Percentiles rank a stretch among this genome's conserved stretches.
phyloP scores from a whole-genome alignment of 2,329 filamentous ascomycete genomes.

The Penicillium sp. region DNA sequence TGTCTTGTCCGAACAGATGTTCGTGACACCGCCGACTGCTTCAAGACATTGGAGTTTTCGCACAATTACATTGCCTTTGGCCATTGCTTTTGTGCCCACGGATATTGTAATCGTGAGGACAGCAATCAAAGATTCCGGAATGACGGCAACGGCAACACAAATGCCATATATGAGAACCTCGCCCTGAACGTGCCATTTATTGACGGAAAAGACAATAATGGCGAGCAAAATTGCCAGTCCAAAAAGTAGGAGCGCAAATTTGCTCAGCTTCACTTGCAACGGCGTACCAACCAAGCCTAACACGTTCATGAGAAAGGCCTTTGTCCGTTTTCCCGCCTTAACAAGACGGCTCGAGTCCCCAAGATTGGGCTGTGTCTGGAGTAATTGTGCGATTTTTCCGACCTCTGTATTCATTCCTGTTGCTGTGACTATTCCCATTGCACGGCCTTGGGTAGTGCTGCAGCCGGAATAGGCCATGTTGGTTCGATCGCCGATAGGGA shows the following conservation, averaged over 20 bases:
- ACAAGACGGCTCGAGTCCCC: constrained; percentile 13
- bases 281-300: constrained; percentile 67
- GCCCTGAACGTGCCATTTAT: constrained; percentile 54
- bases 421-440: constrained; percentile 57
- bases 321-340: constrained; percentile 40
- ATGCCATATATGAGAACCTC: constrained; percentile 61
- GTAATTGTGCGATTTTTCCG: constrained; percentile 57
- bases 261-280: constrained; percentile 78
- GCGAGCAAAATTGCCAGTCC: constrained; percentile 63
- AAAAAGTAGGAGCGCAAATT: constrained; percentile 79
- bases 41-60: constrained; percentile 55
- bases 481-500: constrained; percentile 54
- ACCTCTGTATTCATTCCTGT: constrained; percentile 63
- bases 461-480: constrained; percentile 63
- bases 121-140: constrained; percentile 62
- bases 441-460: constrained; percentile 59
- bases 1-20: constrained; percentile 59
- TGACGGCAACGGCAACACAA: constrained; percentile 59
- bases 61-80: constrained; percentile 53
- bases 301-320: constrained; percentile 49
- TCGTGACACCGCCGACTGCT: constrained; percentile 57
- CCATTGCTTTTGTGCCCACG: constrained; percentile 55
- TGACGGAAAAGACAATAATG: constrained; percentile 62
- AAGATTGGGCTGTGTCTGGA: constrained; percentile 50
- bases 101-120: constrained; percentile 62